These are phyloP conservation scores for Ophiostoma novo-ulmi DNA, from an alignment of 2,329 filamentous ascomycete species.

Conservation along the genomic window DNA sequence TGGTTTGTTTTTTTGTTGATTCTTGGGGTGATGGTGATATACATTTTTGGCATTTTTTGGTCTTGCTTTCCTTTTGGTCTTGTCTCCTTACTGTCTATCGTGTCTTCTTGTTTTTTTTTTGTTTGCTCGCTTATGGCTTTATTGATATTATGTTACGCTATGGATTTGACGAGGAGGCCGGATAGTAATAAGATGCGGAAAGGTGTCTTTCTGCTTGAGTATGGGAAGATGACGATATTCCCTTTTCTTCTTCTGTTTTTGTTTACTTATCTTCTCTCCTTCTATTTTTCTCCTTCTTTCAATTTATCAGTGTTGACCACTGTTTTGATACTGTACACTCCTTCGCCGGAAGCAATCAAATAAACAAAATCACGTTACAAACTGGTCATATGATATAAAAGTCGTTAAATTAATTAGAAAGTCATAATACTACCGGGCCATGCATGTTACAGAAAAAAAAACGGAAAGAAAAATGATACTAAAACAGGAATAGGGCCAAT, in stretches of 20 bases:
- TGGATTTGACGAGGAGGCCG: not conserved
- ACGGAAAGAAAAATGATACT: not conserved
- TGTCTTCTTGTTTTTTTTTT: not conserved
- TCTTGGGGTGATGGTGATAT: conserved; percentile 3
- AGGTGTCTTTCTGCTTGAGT: not conserved
- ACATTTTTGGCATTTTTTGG: conserved; percentile 11
- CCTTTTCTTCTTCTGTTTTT: not conserved
- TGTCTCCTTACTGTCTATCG: not conserved
- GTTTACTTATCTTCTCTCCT: not conserved
- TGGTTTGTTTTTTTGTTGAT: not conserved
- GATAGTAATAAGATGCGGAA: not conserved
- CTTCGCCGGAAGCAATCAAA: not conserved
- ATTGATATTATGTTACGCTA: not conserved
- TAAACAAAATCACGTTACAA: not conserved
- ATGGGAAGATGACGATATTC: not conserved
- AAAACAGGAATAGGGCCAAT: conserved; percentile 3
- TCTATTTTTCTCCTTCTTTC: not conserved
- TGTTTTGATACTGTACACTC: not conserved
- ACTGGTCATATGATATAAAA: not conserved
- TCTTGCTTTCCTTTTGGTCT: not conserved
- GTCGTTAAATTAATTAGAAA: not conserved
- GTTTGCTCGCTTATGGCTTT: not conserved
- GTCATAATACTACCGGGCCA: not conserved
- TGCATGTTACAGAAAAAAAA: not conserved
- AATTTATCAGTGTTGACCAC: not conserved